Evolutionary conservation across 768 basidiomycete genomes (phyloP).

Genomic region (Xerocomellus dryophilus): DNA sequence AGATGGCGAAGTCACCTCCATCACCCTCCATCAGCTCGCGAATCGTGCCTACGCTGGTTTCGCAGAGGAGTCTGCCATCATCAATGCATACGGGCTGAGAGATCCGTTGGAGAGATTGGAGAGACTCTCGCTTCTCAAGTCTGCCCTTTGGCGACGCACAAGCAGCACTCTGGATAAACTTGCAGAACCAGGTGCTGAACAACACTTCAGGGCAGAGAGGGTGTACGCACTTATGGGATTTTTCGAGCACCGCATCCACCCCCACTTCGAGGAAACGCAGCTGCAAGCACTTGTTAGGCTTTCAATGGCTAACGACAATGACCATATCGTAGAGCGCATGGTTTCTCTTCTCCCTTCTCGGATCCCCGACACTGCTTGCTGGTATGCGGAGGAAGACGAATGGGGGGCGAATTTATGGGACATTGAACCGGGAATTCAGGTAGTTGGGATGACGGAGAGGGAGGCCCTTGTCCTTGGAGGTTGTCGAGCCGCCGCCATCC

Average conservation of each 20-base stretch:
- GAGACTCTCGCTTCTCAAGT: constrained; percentile 19
- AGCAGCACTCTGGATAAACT: background rate
- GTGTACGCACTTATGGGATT: constrained; percentile 29
- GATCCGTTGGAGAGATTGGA: constrained; percentile 26
- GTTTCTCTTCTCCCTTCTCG: constrained; percentile 17
- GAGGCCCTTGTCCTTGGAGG: constrained; percentile 23
- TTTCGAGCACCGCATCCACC: constrained; percentile 25
- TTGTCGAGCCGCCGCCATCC: constrained; percentile 21
- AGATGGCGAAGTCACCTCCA: constrained; percentile 7
- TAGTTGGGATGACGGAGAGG: constrained; percentile 18
- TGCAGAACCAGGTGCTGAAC: background rate
- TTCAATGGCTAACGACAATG: constrained; percentile 26
- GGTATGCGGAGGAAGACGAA: constrained; percentile 23
- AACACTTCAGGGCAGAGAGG: constrained; percentile 16
- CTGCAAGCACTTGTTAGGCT: constrained; percentile 22
- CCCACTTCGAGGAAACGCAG: constrained; percentile 14
- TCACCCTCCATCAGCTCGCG: constrained; percentile 26
- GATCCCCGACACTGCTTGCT: background rate
- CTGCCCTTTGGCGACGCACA: constrained; percentile 24
- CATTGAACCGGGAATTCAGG: constrained; percentile 15
- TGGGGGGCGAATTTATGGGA: constrained; percentile 22
- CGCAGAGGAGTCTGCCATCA: constrained; percentile 18
- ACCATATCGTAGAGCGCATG: constrained; percentile 22
- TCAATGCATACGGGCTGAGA: constrained; percentile 19
- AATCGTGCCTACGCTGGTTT: constrained; percentile 17